Conservation (phyloP, 2,329 filamentous ascomycete species). For the Phoma sp. region DNA sequence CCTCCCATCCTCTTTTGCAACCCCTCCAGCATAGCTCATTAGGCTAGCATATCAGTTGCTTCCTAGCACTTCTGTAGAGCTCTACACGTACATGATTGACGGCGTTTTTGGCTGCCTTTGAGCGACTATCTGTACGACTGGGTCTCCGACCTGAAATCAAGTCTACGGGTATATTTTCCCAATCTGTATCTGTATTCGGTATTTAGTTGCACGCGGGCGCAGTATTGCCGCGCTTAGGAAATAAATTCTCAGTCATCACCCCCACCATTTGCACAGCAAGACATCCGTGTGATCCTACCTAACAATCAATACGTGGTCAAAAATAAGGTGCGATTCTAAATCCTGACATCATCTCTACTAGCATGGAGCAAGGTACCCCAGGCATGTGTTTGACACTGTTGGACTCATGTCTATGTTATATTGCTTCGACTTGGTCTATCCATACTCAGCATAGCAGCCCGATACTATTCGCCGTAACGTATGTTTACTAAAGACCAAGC, state of each 20-base stretch:
- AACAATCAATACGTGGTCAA: background rate
- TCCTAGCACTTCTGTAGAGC: slow-evolving; percentile 17
- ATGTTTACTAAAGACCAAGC: background rate
- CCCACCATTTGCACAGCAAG: background rate
- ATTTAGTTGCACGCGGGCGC: slow-evolving; percentile 28
- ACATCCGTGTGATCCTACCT: background rate
- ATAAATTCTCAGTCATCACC: slow-evolving; percentile 29
- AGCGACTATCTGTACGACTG: slow-evolving; percentile 25
- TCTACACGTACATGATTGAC: slow-evolving; percentile 32
- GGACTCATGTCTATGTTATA: background rate
- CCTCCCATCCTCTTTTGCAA: slow-evolving; percentile 26
- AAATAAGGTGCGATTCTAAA: background rate
- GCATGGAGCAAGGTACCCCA: background rate
- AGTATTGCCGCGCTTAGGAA: slow-evolving; percentile 17
- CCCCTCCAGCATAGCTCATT: background rate
- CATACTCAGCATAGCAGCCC: background rate
- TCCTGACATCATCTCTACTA: slow-evolving; percentile 11
- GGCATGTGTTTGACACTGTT: background rate
- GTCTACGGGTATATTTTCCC: slow-evolving; percentile 34
- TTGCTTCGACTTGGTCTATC: background rate
- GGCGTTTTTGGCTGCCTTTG: slow-evolving; percentile 33
- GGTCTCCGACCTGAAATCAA: slow-evolving; percentile 18
- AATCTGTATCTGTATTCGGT: slow-evolving; percentile 46
- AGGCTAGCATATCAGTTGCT: slow-evolving; percentile 1
- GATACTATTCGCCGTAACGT: background rate